Conservation (phyloP, 345 rosid genomes). For the Syzygium oleosum region DNA sequence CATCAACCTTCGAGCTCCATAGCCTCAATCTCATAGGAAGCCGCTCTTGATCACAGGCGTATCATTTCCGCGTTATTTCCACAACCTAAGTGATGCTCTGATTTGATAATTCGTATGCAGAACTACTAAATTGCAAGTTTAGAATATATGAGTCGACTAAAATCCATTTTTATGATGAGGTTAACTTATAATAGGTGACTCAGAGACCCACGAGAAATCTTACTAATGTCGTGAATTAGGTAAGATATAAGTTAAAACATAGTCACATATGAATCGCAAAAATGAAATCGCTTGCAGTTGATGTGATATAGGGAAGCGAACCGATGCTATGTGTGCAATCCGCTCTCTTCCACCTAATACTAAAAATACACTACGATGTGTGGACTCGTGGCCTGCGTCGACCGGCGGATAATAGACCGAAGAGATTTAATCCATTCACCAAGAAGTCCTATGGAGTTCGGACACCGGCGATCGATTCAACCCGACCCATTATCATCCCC, state of each 20-base stretch:
- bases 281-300: background rate
- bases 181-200: background rate
- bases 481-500: background rate
- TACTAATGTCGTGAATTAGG: background rate
- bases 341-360: background rate
- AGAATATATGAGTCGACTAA: background rate
- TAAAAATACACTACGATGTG: background rate
- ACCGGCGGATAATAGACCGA: background rate
- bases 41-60: background rate
- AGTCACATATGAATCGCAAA: background rate
- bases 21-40: background rate
- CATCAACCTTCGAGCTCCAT: too few species aligned
- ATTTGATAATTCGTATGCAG: background rate
- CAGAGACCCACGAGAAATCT: background rate
- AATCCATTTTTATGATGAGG: background rate
- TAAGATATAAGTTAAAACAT: background rate
- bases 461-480: background rate
- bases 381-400: background rate
- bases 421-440: background rate
- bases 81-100: background rate
- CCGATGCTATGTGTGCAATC: background rate
- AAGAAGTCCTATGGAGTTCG: background rate
- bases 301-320: background rate
- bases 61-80: background rate
- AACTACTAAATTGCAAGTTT: background rate